phyloP scores from a whole-genome alignment of 257 asterid species.

The Orobanche coerulescens region DNA sequence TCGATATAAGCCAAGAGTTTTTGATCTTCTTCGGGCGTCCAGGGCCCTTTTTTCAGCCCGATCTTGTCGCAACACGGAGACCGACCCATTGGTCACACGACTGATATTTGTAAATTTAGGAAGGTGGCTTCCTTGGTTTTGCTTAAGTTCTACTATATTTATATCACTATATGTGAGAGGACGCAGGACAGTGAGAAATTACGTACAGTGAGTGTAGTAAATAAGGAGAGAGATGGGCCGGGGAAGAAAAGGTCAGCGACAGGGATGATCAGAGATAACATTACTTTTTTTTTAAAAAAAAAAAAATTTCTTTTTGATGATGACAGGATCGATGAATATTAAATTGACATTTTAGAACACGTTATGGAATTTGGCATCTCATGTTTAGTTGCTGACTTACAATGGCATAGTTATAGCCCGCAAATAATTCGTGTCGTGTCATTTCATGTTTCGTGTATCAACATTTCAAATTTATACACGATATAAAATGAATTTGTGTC shows the following conservation, averaged over 20 bases:
- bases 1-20: constrained; percentile 76
- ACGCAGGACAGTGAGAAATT: background rate
- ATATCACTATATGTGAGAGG: background rate
- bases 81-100: constrained; percentile 50
- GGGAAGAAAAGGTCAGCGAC: constrained; percentile 48
- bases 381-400: too few relatives aligned
- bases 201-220: constrained; percentile 17
- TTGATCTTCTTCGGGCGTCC: constrained; percentile 95
- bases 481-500: too few relatives aligned
- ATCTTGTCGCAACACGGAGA: constrained; percentile 86
- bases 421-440: too few relatives aligned
- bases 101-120: background rate
- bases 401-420: too few relatives aligned
- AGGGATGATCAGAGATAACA: constrained; percentile 36
- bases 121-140: constrained; percentile 2
- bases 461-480: too few relatives aligned
- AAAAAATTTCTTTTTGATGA: background rate
- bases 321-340: too few relatives aligned
- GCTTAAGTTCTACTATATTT: constrained; percentile 5
- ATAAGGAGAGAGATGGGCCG: constrained; percentile 28
- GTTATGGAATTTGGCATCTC: too few relatives aligned
- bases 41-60: constrained; percentile 87
- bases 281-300: constrained; percentile 20
- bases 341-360: too few relatives aligned
- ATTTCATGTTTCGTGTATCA: too few relatives aligned